Base-by-base conservation (phyloP, 2,329 filamentous ascomycete species). In the Thermoascus crustaceus region DNA sequence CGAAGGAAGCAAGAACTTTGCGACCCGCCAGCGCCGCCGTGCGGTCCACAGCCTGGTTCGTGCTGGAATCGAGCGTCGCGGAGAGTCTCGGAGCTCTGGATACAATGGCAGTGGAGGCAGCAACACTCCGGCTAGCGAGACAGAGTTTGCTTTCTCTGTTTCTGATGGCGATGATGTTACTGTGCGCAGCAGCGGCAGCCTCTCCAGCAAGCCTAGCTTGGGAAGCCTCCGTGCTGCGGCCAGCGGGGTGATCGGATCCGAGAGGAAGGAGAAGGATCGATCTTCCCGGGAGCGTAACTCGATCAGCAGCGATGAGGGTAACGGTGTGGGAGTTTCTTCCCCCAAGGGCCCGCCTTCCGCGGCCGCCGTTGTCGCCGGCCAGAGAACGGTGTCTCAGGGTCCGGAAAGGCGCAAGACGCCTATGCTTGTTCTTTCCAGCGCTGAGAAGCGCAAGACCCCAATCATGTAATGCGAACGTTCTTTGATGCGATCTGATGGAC, bases 1-100 rank as follows among this genome's bases (percentile, higher is more conserved):
- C 45, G 89, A 96, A 60, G 91, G 89, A 16, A 95, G 89, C 78
- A 70, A 95, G 76, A 98, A 98, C 69, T 98, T 98, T 64, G 83
- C 84, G 7, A 80, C 87, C 37, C 87, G 91, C 42, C 88, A 93
- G 53, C 86, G 91, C 41, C 86, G 89, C 45, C 87, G 84, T 50
- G 91, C 91, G 17, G 80, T 98, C 29, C 80, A 88, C 67, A 95
- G 87, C 57, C 75, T 98, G 32, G 85, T 95, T 42, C 84, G 85
- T 46, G 89, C 89, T 35, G 88, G 89, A 10, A 75, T 91, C 44
- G 85, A 87, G 54, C 84, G 91, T 40, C 85, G 89, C 38, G 75
- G 58, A n/a, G 57, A 75, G 71, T 82, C 74, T 65, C 71, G 80
- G 39, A 84, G 82, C n/a, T n/a, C n/a, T n/a, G n/a, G n/a, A n/a